Base-by-base conservation (phyloP, 2,329 filamentous ascomycete species). In the Ceratocystis colombiana region DNA sequence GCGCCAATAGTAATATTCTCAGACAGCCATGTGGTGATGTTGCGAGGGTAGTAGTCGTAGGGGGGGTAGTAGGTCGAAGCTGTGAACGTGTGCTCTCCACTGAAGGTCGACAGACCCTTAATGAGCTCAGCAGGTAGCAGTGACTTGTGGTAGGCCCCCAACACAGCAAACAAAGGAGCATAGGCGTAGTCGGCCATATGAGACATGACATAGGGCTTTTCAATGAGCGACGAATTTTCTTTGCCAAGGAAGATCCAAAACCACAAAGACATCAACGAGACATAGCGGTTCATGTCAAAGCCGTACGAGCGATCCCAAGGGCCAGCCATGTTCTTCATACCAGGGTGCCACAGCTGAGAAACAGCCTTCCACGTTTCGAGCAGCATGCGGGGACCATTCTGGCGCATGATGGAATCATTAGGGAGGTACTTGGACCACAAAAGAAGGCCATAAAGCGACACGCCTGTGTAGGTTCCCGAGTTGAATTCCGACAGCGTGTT, bases 291-390 rank as follows among this genome's bases (percentile, higher is more conserved):
- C 83, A 86, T 85, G 68, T 87, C 83, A 67, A 80, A 86, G 0
- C 83, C 83, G 68, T 87, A 87, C 0, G 79, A 76, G 0, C 84
- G 79, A 72, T 87, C 84, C 84, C 84, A 87, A 0, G 84, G 84
- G 0, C 84, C 84, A 1, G 84, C 84, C 61, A 86, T 77, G 68
- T 86, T 87, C 69, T 78, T 80, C 73, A 87, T 72, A 1, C 79
- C 77, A 0, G 83, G 79, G 64, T 86, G 81, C 76, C 83, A 87
- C 1, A 87, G 76, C 59, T 79, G 70, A 0, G 77, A 76, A 1
- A 82, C 75, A 2, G 77, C 76, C 3, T 77, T 74, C 84, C 82
- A 86, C 0, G 79, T 84, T 15, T 78, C 71, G 3, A 73, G 68
- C 20, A 86, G 76, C 77, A 86, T 83, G 3, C 75, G 73, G 0